Evolutionary conservation across 2,329 filamentous ascomycete species (phyloP), one percentile per base, ranked within the genome.

Genomic region (Exophiala sp.): DNA sequence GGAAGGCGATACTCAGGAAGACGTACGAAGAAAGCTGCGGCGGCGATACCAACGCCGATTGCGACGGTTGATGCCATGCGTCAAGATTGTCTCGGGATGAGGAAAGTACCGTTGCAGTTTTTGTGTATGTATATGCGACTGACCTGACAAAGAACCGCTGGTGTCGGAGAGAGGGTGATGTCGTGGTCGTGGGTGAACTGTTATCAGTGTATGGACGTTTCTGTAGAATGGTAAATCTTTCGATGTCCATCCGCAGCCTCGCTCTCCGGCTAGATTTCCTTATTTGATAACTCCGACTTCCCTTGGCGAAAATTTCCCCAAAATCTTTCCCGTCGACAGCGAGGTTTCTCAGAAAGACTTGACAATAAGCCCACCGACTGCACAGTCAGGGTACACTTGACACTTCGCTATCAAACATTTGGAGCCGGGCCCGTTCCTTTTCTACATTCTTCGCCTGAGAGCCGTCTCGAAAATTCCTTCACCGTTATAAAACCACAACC

Each of bases 1-100:
- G 39, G 39, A 29, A 54, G 32, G 32, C 11, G 16, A n/a, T 42
- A 50, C 38, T 18, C 39, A 38, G 43, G n/a, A 40, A 18, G 38
- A 75, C 83, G 63, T 75, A 96, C 92, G 62, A 99, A 79, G 50
- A 99, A 86, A 39, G 89, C 94, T 47, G 92, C 72, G 32, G 71
- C 70, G 44, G 73, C 75, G 40, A 77, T 69, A 63, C 75, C 75
- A 44, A 76, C 63, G 52, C 75, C 75, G 52, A 75, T 59, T 59
- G 68, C 68, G 51, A 77, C 56, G 58, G 69, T 67, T 20, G 74
- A 74, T 34, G 72, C 67, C 74, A 76, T 77, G 44, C 14, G 35
- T 41, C 5, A 3, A 21, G 14, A 11, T 9, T 18, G 39, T 41
- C 16, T 11, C 16, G 10, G 35, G 6, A 11, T 5, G 5, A 5